Evolutionary conservation across 805 yeast genomes (phyloP).

Genomic region (Cyberlindnera euphorbiae): DNA sequence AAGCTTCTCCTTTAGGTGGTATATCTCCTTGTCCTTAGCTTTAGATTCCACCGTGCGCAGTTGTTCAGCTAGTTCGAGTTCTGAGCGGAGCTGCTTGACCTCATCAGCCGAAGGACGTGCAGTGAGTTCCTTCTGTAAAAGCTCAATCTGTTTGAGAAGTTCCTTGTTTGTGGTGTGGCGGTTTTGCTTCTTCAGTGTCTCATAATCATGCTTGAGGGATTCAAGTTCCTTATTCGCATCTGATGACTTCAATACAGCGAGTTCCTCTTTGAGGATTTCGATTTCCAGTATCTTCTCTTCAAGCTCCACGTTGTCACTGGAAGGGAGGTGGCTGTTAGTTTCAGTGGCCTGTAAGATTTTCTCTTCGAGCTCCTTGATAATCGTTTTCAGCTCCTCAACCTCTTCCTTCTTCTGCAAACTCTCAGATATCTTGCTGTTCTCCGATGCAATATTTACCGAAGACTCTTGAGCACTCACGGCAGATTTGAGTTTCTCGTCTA

Average conservation of each 20-base stretch:
- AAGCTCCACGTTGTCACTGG: conserved; percentile 13
- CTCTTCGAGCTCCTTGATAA: conserved; percentile 1
- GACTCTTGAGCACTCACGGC: too few relatives aligned
- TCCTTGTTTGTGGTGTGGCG: conserved; percentile 22
- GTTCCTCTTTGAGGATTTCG: conserved; percentile 22
- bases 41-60: conserved; percentile 26
- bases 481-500: too few relatives aligned
- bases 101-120: conserved; percentile 39
- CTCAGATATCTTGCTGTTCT: conserved; percentile 27
- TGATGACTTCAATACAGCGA: conserved; percentile 12
- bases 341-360: too few relatives aligned
- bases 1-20: conserved; percentile 16
- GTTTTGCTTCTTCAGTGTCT: conserved; percentile 8
- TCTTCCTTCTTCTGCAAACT: conserved; percentile 22
- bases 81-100: conserved; percentile 41
- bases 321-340: too few relatives aligned
- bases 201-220: conserved; percentile 6
- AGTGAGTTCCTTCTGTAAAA: conserved; percentile 22
- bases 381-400: background rate
- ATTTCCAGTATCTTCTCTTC: conserved; percentile 24
- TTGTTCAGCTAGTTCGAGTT: conserved; percentile 36
- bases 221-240: conserved; percentile 10
- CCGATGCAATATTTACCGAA: too few relatives aligned
- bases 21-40: conserved; percentile 25
- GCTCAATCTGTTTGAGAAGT: conserved; percentile 21